Percentiles rank a stretch among this genome's conserved stretches.
Conservation (phyloP, 768 basidiomycete genomes). For the Calocera cornea region DNA sequence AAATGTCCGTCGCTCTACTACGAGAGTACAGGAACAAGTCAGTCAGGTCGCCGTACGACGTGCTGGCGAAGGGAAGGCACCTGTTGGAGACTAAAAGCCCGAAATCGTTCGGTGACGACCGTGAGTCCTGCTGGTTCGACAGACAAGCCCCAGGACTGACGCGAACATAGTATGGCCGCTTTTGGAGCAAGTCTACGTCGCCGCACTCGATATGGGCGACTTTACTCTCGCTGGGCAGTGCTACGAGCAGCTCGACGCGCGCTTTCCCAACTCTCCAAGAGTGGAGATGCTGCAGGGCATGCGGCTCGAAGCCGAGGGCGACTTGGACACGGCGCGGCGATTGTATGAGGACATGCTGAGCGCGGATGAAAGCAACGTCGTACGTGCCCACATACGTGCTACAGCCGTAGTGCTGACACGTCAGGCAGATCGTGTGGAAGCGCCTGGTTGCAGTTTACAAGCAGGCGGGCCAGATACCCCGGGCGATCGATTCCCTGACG, state of each 20-base stretch:
- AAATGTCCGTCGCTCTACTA: constrained; percentile 8
- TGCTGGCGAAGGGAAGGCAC: constrained; percentile 38
- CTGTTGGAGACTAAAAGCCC: constrained; percentile 37
- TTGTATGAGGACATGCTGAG: constrained; percentile 52
- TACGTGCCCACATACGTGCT: constrained; percentile 31
- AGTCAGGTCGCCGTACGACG: constrained; percentile 35
- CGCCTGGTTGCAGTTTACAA: constrained; percentile 64
- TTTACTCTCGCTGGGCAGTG: constrained; percentile 63
- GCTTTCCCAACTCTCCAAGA: constrained; percentile 69
- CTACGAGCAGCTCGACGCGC: constrained; percentile 42
- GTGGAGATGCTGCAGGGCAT: constrained; percentile 68
- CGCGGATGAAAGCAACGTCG: constrained; percentile 54
- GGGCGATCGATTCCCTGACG: constrained; percentile 56
- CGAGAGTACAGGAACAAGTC: constrained; percentile 9
- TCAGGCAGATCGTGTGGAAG: constrained; percentile 53
- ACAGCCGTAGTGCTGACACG: background rate
- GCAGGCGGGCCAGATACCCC: constrained; percentile 45
- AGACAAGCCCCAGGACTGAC: background rate
- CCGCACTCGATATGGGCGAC: constrained; percentile 62
- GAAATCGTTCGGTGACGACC: constrained; percentile 41
- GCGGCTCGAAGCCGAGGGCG: constrained; percentile 54
- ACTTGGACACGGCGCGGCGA: constrained; percentile 41
- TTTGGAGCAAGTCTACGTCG: constrained; percentile 65
- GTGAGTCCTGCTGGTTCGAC: constrained; percentile 24
- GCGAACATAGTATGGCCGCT: constrained; percentile 55